A percentile compares a stretch with the other conserved stretches of the same genome.
phyloP scores from a whole-genome alignment of 2,329 filamentous ascomycete genomes.

The Neopestalotiopsis sp. region DNA sequence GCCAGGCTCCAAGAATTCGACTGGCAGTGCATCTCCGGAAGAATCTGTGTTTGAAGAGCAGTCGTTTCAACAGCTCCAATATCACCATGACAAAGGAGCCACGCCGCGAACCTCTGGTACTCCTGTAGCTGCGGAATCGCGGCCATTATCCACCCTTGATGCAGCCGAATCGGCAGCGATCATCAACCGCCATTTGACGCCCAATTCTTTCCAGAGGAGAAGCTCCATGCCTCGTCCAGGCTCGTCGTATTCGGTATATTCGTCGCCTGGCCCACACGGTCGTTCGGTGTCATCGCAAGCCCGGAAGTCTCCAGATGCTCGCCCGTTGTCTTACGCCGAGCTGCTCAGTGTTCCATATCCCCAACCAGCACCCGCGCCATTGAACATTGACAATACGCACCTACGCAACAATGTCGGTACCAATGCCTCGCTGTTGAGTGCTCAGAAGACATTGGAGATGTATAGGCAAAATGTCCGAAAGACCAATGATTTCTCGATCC shows the following conservation, averaged over 20 bases:
- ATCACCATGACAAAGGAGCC: slow-evolving; percentile 56
- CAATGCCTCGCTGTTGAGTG: slow-evolving; percentile 88
- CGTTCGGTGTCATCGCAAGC: slow-evolving; percentile 55
- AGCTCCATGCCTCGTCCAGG: slow-evolving; percentile 70
- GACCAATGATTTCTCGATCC: slow-evolving; percentile 85
- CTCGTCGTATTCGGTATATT: slow-evolving; percentile 77
- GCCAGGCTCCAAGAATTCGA: slow-evolving; percentile 44
- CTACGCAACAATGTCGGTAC: slow-evolving; percentile 81
- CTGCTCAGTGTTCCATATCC: slow-evolving; percentile 75
- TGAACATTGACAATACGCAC: slow-evolving; percentile 79
- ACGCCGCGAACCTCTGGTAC: slow-evolving; percentile 47
- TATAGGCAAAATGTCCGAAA: slow-evolving; percentile 97
- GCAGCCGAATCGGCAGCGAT: slow-evolving; percentile 53
- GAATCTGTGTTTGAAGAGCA: slow-evolving; percentile 52
- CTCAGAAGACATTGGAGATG: slow-evolving; percentile 96
- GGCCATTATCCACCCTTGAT: slow-evolving; percentile 56
- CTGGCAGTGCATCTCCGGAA: slow-evolving; percentile 51
- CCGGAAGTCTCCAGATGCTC: slow-evolving; percentile 60
- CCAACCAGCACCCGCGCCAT: slow-evolving; percentile 71
- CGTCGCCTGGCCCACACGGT: slow-evolving; percentile 67
- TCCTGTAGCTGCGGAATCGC: slow-evolving; percentile 45
- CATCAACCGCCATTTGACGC: slow-evolving; percentile 68
- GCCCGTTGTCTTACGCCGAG: slow-evolving; percentile 61
- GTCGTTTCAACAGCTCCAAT: slow-evolving; percentile 63
- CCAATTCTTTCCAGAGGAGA: slow-evolving; percentile 58